phyloP scores from a whole-genome alignment of 75 land plant species.

The Ceratopteris richardii region DNA sequence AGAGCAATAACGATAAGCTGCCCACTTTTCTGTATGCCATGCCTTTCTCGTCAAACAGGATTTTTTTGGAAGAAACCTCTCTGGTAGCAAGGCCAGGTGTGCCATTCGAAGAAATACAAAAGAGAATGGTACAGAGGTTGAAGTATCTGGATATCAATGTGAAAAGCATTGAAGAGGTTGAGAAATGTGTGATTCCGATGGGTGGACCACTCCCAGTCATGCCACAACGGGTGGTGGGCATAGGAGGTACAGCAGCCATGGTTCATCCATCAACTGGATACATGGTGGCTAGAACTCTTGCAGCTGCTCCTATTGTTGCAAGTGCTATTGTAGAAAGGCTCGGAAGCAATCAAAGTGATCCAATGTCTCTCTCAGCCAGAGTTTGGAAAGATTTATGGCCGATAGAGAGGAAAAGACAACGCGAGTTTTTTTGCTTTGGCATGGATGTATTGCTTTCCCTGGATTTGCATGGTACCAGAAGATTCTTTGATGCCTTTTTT shows the following conservation, averaged over 20 bases:
- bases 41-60: slow-evolving; percentile 80
- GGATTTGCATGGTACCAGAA: slow-evolving; percentile 73
- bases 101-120: slow-evolving; percentile 69
- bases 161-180: slow-evolving; percentile 92
- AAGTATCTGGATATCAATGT: slow-evolving; percentile 82
- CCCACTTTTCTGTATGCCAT: slow-evolving; percentile 97
- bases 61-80: slow-evolving; percentile 96
- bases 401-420: slow-evolving; percentile 69
- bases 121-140: slow-evolving; percentile 82
- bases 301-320: slow-evolving; percentile 65
- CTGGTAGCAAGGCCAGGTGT: slow-evolving; percentile 92
- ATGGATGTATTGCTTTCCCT: slow-evolving; percentile 94
- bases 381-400: slow-evolving; percentile 99
- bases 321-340: slow-evolving; percentile 54
- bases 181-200: slow-evolving; percentile 91
- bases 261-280: slow-evolving; percentile 95
- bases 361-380: slow-evolving; percentile 46
- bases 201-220: slow-evolving; percentile 92
- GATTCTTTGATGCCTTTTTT: slow-evolving; percentile 92
- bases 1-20: slow-evolving; percentile 44
- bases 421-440: slow-evolving; percentile 97
- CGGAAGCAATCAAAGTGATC: slow-evolving; percentile 16
- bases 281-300: slow-evolving; percentile 80
- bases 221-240: slow-evolving; percentile 74
- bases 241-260: slow-evolving; percentile 85